Evolutionary conservation across 2,329 filamentous ascomycete species (phyloP), one percentile per base, ranked within the genome.

Genomic region (Graphium sp.): DNA sequence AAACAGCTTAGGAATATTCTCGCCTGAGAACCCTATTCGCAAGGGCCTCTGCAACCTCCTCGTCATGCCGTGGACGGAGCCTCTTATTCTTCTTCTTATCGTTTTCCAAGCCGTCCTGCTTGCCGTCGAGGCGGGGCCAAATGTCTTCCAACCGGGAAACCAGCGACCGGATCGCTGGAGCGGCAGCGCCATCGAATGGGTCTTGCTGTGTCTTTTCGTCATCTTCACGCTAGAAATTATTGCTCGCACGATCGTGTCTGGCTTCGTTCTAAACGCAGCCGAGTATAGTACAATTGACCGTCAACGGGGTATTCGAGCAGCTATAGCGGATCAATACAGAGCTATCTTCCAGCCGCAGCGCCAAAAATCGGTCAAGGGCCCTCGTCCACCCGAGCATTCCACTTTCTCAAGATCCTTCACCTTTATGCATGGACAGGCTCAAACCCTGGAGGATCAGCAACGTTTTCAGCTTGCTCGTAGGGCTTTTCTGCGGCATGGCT

Each of bases 251-350:
- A 76, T 98, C 34, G 91, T 98, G 1, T 98, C 89, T 1, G 91
- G 89, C 1, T 79, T 98, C 41, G 62, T 98, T 18, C 60, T 92
- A 38, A 98, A 98, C 45, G 80, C 89, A 2, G 59, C 72, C 7
- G 85, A 94, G 46, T 94, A 94, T 50, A 93, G 82, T 50, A 91
- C 84, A 5, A 79, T 91, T 35, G 80, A 91, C 48, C 70, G 81
- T 30, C 69, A 76, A 37, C 62, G 75, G 18, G 81, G 84, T 8
- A 53, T 93, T 7, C 72, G 70, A 29, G 73, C 75, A 37, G 80
- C 77, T 8, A 58, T 94, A 13, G 57, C 71, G 23, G 74, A 81
- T 35, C 85, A 85, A 50, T 80, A 81, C 34, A 71, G 72, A 34
- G 66, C 70, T 14, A 62, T 93, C 15, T 91, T 95, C 46, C 73